A percentile compares a stretch with the other conserved stretches of the same genome.
These are phyloP conservation scores for Candida sojae DNA, from an alignment of 1,139 yeast species.

Conservation along the genomic window DNA sequence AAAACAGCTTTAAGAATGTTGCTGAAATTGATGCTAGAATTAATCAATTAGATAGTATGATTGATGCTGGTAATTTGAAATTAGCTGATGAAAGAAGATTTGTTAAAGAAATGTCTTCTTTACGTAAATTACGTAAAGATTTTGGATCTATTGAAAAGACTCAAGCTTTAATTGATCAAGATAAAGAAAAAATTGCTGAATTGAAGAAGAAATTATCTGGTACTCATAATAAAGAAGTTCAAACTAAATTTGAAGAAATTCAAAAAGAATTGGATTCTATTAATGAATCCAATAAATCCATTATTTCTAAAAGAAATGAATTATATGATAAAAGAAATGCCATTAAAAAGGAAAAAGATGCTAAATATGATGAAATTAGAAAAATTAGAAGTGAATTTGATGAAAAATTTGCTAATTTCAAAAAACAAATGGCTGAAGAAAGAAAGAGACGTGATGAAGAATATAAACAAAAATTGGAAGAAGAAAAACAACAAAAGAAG, in stretches of 20 bases:
- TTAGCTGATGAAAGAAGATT: constrained; percentile 89
- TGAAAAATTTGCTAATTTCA: constrained; percentile 70
- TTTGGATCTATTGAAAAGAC: constrained; percentile 71
- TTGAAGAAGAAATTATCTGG: constrained; percentile 69
- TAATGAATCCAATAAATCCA: constrained; percentile 60
- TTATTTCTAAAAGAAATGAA: constrained; percentile 65
- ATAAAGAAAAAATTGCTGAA: constrained; percentile 73
- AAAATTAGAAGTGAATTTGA: constrained; percentile 68
- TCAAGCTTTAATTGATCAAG: constrained; percentile 80
- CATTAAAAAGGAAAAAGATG: constrained; percentile 70
- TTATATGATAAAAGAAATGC: constrained; percentile 68
- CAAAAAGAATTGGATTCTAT: constrained; percentile 65
- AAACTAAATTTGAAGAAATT: constrained; percentile 59
- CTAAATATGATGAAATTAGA: constrained; percentile 62
- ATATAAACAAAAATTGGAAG: constrained; percentile 52
- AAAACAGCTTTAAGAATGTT: constrained; percentile 67
- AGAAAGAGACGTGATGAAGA: constrained; percentile 73
- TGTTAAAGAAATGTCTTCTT: constrained; percentile 81
- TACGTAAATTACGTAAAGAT: constrained; percentile 82
- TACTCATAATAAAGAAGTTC: constrained; percentile 65
- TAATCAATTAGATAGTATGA: constrained; percentile 66
- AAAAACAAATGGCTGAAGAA: constrained; percentile 67
- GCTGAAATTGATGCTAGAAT: constrained; percentile 82
- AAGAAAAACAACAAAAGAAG: constrained; percentile 62
- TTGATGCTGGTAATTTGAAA: constrained; percentile 79